Conservation (phyloP, 768 basidiomycete species). For the Stropharia rugosoannulata region DNA sequence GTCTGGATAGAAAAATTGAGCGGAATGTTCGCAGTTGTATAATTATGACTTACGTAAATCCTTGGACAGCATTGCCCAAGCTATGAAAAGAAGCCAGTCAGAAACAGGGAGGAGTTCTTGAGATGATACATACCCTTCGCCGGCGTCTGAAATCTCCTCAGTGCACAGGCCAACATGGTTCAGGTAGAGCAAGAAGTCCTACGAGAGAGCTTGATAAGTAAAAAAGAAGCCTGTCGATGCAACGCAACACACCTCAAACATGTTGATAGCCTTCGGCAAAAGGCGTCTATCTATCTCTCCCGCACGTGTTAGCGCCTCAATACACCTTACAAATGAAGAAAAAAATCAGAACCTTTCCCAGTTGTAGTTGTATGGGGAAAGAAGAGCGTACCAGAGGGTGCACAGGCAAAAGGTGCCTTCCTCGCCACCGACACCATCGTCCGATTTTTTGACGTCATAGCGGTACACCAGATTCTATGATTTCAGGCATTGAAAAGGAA, state of each 20-base stretch:
- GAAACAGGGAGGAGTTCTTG: background rate
- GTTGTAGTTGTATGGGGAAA: background rate
- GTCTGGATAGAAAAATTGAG: slow-evolving; percentile 37
- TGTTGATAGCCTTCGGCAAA: slow-evolving; percentile 67
- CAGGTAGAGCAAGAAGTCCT: slow-evolving; percentile 79
- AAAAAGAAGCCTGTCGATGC: background rate
- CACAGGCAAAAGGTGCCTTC: slow-evolving; percentile 95
- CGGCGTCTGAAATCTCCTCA: slow-evolving; percentile 83
- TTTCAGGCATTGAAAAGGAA: background rate
- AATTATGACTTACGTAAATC: slow-evolving; percentile 68
- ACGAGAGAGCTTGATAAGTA: background rate
- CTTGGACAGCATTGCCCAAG: slow-evolving; percentile 86
- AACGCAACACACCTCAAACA: slow-evolving; percentile 77
- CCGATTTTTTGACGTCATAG: slow-evolving; percentile 82
- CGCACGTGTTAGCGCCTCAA: slow-evolving; percentile 88
- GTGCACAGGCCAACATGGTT: slow-evolving; percentile 89
- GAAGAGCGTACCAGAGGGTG: slow-evolving; percentile 59
- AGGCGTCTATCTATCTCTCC: slow-evolving; percentile 74
- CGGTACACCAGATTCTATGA: slow-evolving; percentile 80
- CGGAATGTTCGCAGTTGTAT: background rate
- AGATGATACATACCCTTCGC: slow-evolving; percentile 62
- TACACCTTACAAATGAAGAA: slow-evolving; percentile 48
- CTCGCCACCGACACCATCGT: slow-evolving; percentile 94
- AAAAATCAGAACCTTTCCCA: background rate
- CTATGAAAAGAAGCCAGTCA: slow-evolving; percentile 32